A percentile compares a stretch with the other conserved stretches of the same genome.
Conservation (phyloP, 2,329 filamentous ascomycete genomes). For the Hymenoscyphus fructigenus region DNA sequence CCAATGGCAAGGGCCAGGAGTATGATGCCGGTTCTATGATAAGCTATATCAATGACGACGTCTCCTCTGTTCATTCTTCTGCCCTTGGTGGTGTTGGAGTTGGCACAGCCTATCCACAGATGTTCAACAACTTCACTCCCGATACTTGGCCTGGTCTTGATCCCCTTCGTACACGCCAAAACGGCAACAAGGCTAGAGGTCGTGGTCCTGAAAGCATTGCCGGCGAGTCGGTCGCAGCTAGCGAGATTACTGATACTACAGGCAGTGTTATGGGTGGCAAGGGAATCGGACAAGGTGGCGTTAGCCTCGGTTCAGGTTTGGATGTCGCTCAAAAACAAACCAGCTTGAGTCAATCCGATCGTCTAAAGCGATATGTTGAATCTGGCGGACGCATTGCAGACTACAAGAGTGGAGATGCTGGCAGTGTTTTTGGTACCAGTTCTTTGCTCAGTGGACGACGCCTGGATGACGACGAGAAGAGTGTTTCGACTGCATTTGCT, state of each 20-base stretch:
- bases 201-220: slow-evolving; percentile 76
- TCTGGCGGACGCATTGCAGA: slow-evolving; percentile 67
- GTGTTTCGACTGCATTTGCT: slow-evolving; percentile 93
- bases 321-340: slow-evolving; percentile 66
- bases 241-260: slow-evolving; percentile 82
- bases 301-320: slow-evolving; percentile 79
- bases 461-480: slow-evolving; percentile 91
- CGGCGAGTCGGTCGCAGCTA: slow-evolving; percentile 89
- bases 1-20: slow-evolving; percentile 36
- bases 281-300: slow-evolving; percentile 78
- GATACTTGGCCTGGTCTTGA: slow-evolving; percentile 86
- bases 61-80: slow-evolving; percentile 92
- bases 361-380: slow-evolving; percentile 92
- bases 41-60: slow-evolving; percentile 95
- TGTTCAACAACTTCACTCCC: slow-evolving; percentile 89
- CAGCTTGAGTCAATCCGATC: slow-evolving; percentile 79
- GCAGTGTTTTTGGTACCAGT: slow-evolving; percentile 67
- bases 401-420: slow-evolving; percentile 53
- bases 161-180: slow-evolving; percentile 55
- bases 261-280: slow-evolving; percentile 75
- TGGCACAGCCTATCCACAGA: slow-evolving; percentile 78
- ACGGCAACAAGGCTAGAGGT: slow-evolving; percentile 64
- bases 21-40: slow-evolving; percentile 81
- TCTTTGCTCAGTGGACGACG: slow-evolving; percentile 41
- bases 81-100: slow-evolving; percentile 83